Percentiles rank a stretch among this genome's conserved stretches.
phyloP scores from a whole-genome alignment of 495 filamentous ascomycete genomes.

The Xylaria palmicola region DNA sequence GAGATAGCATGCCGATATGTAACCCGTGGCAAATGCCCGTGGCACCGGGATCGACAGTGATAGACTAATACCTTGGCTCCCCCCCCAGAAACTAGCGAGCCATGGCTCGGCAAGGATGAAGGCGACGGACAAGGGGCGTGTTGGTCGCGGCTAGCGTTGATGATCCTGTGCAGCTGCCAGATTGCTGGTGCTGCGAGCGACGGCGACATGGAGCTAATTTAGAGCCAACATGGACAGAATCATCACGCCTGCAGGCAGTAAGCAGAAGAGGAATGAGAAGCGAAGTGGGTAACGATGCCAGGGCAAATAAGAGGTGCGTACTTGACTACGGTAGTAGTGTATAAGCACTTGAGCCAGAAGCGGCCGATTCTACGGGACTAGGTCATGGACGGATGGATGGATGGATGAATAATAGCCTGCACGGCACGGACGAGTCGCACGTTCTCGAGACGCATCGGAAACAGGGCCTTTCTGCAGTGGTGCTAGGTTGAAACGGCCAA shows the following conservation, averaged over 20 bases:
- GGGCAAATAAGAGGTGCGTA: neutral
- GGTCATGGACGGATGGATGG: neutral
- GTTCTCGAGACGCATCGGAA: slow-evolving; percentile 2
- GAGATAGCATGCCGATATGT: neutral
- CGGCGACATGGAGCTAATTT: too few species aligned
- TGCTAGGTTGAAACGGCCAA: neutral
- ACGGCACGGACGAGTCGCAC: neutral
- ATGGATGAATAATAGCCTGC: neutral
- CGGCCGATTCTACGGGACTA: neutral
- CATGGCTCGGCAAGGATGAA: neutral
- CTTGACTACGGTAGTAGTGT: neutral
- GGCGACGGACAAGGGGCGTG: neutral
- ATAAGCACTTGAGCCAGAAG: neutral
- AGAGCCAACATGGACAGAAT: neutral
- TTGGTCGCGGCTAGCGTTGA: neutral
- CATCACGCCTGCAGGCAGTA: too few species aligned
- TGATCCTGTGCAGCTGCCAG: too few species aligned
- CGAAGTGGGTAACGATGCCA: neutral
- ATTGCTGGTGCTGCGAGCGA: too few species aligned
- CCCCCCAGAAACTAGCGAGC: neutral
- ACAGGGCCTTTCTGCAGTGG: neutral
- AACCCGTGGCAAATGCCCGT: neutral
- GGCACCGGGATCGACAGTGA: neutral
- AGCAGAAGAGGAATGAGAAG: too few species aligned
- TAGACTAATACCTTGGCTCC: neutral